Conservation (phyloP, 23 red algal genomes). For the Cyanidiococcus yangmingshanensis region DNA sequence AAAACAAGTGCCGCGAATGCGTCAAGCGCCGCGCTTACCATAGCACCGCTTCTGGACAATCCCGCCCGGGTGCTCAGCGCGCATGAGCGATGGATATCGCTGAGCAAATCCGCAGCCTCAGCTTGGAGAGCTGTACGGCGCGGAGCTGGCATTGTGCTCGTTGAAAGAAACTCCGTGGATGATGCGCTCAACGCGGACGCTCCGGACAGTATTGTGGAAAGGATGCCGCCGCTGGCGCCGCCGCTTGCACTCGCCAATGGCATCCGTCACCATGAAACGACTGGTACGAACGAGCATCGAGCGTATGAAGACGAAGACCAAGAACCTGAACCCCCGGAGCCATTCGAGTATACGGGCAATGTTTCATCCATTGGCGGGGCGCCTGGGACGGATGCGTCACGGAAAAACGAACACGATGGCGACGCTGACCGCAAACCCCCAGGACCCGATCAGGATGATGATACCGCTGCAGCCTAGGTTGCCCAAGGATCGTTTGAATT, state of each 20-base stretch:
- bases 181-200: neutral
- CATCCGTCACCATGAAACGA: neutral
- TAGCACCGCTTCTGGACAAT: conserved; percentile 16
- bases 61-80: conserved; percentile 22
- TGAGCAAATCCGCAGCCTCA: neutral
- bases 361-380: neutral
- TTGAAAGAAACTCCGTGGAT: neutral
- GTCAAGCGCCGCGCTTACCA: neutral
- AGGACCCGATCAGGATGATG: too few species aligned
- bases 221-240: conserved; percentile 1
- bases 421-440: too few species aligned
- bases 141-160: conserved; percentile 9
- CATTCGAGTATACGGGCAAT: conserved; percentile 16
- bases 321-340: neutral
- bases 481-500: too few species aligned
- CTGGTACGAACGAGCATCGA: neutral
- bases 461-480: too few species aligned
- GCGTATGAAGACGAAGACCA: neutral
- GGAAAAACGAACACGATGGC: too few species aligned
- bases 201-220: neutral
- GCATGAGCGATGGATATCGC: conserved; percentile 12
- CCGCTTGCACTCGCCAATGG: neutral
- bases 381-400: too few species aligned
- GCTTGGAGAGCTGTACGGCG: neutral
- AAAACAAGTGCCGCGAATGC: neutral